Base-by-base conservation (phyloP, 768 basidiomycete species). In the Kwoniella mangroviensis region DNA sequence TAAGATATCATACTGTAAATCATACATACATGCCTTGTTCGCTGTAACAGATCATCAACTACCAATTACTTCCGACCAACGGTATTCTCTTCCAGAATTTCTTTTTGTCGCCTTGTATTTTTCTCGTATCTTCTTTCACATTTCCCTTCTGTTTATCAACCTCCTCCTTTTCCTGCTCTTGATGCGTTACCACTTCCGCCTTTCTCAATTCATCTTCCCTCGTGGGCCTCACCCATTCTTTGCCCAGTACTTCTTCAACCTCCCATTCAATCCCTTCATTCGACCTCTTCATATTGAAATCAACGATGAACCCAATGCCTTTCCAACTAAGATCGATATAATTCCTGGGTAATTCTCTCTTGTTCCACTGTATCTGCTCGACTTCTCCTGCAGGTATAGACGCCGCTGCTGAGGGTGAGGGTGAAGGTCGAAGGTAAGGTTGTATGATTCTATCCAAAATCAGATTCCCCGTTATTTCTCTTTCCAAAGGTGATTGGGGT, bases 181-280 rank as follows among this genome's bases (percentile, higher is more conserved):
- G n/a, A 34, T 34, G 34, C 34, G 3, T 34, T 34, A 34, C 34
- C 4, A 34, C 34, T 34, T 34, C 34, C 34, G 34, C 34, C 34
- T 34, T 34, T 34, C 34, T 34, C 41, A 49, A 49, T 12, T 43
- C 22, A 17, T 41, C 52, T 10, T 42, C 51, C 4, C 42, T 15
- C 28, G 53, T 40, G 17, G 56, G 43, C 28, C 65, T 19, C 11
- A 41, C 43, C 70, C 70, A 72, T 13, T 69, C 63, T 41, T 22
- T 63, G 2, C 68, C 68, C 22, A 64, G 42, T 6, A 56, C 61
- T 28, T 71, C 70, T 21, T 71, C 65, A 26, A 71, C 67, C 51
- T 73, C 72, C 58, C 58, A 73, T 55, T 58, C 61, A 10, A 74
- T 57, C 42, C 73, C 73, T 52, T 74, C 67, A 51, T 68, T 70